Evolutionary conservation across 1,139 yeast genomes (phyloP).

Genomic region (Nematodospora anomalae): DNA sequence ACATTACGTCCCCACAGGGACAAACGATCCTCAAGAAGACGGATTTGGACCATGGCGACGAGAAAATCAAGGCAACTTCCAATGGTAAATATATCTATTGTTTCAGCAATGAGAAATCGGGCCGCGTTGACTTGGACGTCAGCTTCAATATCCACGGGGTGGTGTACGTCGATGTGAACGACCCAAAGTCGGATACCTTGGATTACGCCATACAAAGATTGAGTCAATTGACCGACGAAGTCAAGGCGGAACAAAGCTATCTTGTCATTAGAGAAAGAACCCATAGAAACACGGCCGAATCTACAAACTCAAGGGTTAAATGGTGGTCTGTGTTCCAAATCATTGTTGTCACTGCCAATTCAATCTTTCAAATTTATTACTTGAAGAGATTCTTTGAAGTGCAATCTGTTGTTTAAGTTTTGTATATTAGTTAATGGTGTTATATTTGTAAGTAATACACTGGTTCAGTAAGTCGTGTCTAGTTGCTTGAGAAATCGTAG

Average conservation of each 20-base stretch:
- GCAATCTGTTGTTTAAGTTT: constrained; percentile 73
- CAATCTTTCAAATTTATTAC: constrained; percentile 90
- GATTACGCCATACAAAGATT: constrained; percentile 83
- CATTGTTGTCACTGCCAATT: constrained; percentile 79
- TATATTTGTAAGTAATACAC: no score
- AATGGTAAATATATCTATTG: constrained; percentile 85
- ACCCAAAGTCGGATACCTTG: constrained; percentile 76
- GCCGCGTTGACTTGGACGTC: constrained; percentile 79
- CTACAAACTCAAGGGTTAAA: constrained; percentile 94
- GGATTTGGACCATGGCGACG: constrained; percentile 80
- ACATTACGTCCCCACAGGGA: constrained; percentile 61
- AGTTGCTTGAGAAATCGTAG: no score
- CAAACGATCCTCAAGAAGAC: constrained; percentile 49
- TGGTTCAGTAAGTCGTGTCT: no score
- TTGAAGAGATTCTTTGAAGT: constrained; percentile 95
- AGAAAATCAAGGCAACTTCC: constrained; percentile 59
- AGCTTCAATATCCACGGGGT: constrained; percentile 95
- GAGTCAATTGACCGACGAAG: constrained; percentile 76
- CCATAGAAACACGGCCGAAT: constrained; percentile 97
- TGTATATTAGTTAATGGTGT: no score
- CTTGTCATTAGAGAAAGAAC: constrained; percentile 95
- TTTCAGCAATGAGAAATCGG: constrained; percentile 81
- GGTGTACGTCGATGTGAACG: constrained; percentile 81
- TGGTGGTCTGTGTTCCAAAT: constrained; percentile 97
- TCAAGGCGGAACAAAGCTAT: constrained; percentile 89